A percentile compares a stretch with the other conserved stretches of the same genome.
Conservation (phyloP, 306 rosid genomes). For the Sophora flavescens region DNA sequence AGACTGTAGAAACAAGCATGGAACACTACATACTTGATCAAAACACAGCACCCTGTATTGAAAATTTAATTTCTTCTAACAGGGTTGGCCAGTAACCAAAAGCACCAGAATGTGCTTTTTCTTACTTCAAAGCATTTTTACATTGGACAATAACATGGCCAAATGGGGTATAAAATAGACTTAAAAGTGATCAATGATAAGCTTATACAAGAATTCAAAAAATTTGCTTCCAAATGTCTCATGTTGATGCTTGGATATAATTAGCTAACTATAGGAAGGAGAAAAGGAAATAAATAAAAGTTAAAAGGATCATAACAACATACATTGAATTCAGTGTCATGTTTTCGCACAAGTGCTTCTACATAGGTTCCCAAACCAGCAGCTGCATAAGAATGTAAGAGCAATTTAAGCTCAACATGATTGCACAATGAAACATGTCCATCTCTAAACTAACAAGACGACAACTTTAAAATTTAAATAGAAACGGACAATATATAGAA, state of each 20-base stretch:
- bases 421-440: conserved; percentile 11
- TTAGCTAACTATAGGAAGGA: not conserved
- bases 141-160: not conserved
- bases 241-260: not conserved
- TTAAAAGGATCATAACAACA: conserved; percentile 44
- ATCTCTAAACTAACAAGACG: conserved; percentile 21
- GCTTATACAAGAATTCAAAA: conserved; percentile 13
- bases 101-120: conserved; percentile 16
- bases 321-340: conserved; percentile 93
- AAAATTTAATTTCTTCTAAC: not conserved
- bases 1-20: not conserved
- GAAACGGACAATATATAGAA: conserved; percentile 15
- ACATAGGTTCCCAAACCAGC: conserved; percentile 98
- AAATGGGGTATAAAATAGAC: not conserved
- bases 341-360: conserved; percentile 95
- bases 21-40: not conserved
- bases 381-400: conserved; percentile 68
- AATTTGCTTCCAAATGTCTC: conserved; percentile 9
- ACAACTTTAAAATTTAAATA: conserved; percentile 1
- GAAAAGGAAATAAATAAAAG: conserved; percentile 32
- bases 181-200: not conserved
- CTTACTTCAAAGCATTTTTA: not conserved
- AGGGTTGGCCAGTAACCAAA: not conserved
- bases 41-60: not conserved
- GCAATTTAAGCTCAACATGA: conserved; percentile 34